Percentiles rank a stretch among this genome's conserved stretches.
phyloP scores from a whole-genome alignment of 345 rosid genomes.

The Dovyalis caffra region DNA sequence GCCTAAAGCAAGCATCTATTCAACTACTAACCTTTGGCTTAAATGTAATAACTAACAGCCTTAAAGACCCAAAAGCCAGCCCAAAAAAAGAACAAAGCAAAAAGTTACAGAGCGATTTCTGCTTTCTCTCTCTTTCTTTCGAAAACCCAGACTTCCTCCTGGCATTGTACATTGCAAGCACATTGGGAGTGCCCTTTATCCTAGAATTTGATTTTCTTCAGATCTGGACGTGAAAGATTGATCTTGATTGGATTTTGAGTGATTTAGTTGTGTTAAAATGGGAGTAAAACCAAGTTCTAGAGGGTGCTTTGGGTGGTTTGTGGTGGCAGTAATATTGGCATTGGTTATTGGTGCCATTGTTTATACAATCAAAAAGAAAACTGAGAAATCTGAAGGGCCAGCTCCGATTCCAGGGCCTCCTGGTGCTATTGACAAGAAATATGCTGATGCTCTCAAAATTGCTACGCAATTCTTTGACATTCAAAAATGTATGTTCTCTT shows the following conservation, averaged over 20 bases:
- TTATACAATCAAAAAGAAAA: conserved; percentile 47
- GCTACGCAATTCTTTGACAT: conserved; percentile 89
- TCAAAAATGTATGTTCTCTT: conserved; percentile 60
- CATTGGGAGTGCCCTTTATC: not conserved
- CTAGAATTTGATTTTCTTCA: not conserved
- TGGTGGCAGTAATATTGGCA: conserved; percentile 51
- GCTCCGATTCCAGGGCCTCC: conserved; percentile 85
- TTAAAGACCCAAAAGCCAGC: not conserved
- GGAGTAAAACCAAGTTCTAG: conserved; percentile 58
- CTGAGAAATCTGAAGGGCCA: conserved; percentile 38
- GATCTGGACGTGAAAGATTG: not conserved
- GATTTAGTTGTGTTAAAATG: conserved; percentile 31
- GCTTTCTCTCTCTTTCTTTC: too few species aligned
- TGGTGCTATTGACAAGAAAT: conserved; percentile 75
- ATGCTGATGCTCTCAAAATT: conserved; percentile 70
- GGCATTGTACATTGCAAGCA: conserved; percentile 7
- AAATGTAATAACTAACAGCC: not conserved
- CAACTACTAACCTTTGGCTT: not conserved
- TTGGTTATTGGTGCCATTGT: conserved; percentile 56
- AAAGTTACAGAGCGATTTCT: not conserved
- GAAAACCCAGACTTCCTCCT: not conserved
- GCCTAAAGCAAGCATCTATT: not conserved
- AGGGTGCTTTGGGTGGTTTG: conserved; percentile 70
- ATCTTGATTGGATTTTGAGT: not conserved
- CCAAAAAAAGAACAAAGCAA: not conserved